Base-by-base conservation (phyloP, 1,284 basidiomycete species). In the Ceratobasidium sp. region DNA sequence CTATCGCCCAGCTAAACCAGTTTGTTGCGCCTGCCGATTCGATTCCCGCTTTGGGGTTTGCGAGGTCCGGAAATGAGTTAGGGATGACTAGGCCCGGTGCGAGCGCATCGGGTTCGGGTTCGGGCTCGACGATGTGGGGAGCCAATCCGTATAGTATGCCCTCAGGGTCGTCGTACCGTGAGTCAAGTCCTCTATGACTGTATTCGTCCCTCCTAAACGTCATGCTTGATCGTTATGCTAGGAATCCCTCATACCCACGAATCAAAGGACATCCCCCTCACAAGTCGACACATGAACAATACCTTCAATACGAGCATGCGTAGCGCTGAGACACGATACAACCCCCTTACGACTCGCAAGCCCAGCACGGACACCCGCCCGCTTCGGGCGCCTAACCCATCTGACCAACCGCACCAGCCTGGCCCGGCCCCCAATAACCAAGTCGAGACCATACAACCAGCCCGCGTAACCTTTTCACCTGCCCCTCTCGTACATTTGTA, bases 21-120 rank as follows among this genome's bases (percentile, higher is more conserved):
- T 23, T 64, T 9, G 11, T 50, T 28, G 30, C 11, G 9, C 26
- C 28, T 9, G 3, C 63, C 6, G 47, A 66, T 21, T 28, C 62
- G 14, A 38, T 66, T 2, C 63, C 63, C 43, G 63, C 63, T 1
- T 35, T 66, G 1, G 63, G 47, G 13, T 66, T 66, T 32, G 49
- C 63, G n/a, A 47, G 63, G 14, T 30, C 38, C 18, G 63, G 38
- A 23, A 28, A 28, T n/a, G 54, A 18, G 6, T 35, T 35, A 11
- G 32, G 30, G 54, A 57, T n/a, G 18, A 11, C 54, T 2, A n/a
- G 54, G 6, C 26, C n/a, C n/a, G n/a, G n/a, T n/a, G n/a, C n/a
- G n/a, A n/a, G n/a, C n/a, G n/a, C n/a, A n/a, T n/a, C n/a, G n/a
- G n/a, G n/a, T n/a, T n/a, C n/a, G n/a, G n/a, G n/a, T n/a, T n/a